Evolutionary conservation across 2,329 filamentous ascomycete species (phyloP).

Genomic region (Thelonectria blattea): DNA sequence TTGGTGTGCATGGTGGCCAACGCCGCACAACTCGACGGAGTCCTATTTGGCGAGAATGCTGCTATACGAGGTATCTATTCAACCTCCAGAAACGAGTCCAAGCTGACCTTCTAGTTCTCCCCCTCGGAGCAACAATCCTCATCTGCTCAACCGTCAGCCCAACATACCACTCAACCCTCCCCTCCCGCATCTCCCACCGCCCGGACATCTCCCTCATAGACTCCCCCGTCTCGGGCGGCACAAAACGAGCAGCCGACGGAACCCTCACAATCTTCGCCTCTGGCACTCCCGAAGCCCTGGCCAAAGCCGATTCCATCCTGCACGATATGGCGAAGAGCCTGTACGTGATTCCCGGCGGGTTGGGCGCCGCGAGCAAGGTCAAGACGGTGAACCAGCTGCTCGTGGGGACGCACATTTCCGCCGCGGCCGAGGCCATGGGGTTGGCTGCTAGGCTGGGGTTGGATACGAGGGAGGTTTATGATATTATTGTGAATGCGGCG

Average conservation of each 20-base stretch:
- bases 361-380: conserved; percentile 69
- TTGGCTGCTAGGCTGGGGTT: conserved; percentile 63
- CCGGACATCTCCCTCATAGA: conserved; percentile 43
- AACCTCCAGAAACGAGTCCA: not conserved
- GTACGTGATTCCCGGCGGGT: conserved; percentile 64
- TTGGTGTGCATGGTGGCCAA: conserved; percentile 24
- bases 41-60: conserved; percentile 11
- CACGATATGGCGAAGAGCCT: conserved; percentile 69
- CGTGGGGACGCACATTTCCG: conserved; percentile 67
- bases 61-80: not conserved
- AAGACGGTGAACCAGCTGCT: conserved; percentile 73
- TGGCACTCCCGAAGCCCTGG: conserved; percentile 61
- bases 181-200: not conserved
- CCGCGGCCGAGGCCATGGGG: conserved; percentile 65
- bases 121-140: conserved; percentile 4
- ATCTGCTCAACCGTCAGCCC: conserved; percentile 16
- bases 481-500: conserved; percentile 52
- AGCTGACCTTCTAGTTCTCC: not conserved
- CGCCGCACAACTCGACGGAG: conserved; percentile 6
- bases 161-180: conserved; percentile 1
- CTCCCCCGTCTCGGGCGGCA: conserved; percentile 39
- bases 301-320: conserved; percentile 63
- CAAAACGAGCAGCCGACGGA: conserved; percentile 58
- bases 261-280: conserved; percentile 77
- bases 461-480: conserved; percentile 48